These are phyloP conservation scores for Phytophthora pinifolia DNA, from an alignment of 352 stramenopile species.

Conservation along the genomic window DNA sequence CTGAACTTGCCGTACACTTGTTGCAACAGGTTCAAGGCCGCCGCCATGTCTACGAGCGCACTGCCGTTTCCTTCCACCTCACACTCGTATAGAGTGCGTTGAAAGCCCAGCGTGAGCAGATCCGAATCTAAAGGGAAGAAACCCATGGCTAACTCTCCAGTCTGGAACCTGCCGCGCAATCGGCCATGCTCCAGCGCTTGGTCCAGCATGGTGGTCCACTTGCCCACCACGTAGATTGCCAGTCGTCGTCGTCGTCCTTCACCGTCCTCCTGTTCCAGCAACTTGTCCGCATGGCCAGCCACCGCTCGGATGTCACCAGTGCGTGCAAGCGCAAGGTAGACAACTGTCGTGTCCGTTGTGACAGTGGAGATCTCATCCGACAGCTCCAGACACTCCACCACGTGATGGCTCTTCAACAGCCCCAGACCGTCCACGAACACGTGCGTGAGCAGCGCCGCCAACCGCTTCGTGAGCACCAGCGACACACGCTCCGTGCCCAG, in stretches of 20 bases:
- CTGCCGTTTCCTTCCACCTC: constrained; percentile 46
- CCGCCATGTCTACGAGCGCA: constrained; percentile 46
- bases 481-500: constrained; percentile 39
- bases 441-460: constrained; percentile 61
- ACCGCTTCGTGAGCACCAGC: constrained; percentile 54
- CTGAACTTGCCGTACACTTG: constrained; percentile 54
- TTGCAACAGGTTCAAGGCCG: constrained; percentile 55
- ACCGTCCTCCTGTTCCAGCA: constrained; percentile 33
- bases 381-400: constrained; percentile 62
- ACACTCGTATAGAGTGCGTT: constrained; percentile 59
- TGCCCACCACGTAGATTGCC: constrained; percentile 43
- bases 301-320: constrained; percentile 50
- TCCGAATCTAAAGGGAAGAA: constrained; percentile 67
- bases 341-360: constrained; percentile 31
- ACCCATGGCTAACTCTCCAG: constrained; percentile 42
- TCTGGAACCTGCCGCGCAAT: constrained; percentile 40
- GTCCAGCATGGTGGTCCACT: constrained; percentile 55
- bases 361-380: constrained; percentile 43
- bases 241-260: constrained; percentile 20
- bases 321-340: constrained; percentile 49
- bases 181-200: constrained; percentile 40
- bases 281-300: constrained; percentile 38
- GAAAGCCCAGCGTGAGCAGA: constrained; percentile 57
- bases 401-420: constrained; percentile 33
- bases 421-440: constrained; percentile 52